These are phyloP conservation scores for Blastobotrys americana DNA, from an alignment of 805 yeast genomes.

Conservation along the genomic window DNA sequence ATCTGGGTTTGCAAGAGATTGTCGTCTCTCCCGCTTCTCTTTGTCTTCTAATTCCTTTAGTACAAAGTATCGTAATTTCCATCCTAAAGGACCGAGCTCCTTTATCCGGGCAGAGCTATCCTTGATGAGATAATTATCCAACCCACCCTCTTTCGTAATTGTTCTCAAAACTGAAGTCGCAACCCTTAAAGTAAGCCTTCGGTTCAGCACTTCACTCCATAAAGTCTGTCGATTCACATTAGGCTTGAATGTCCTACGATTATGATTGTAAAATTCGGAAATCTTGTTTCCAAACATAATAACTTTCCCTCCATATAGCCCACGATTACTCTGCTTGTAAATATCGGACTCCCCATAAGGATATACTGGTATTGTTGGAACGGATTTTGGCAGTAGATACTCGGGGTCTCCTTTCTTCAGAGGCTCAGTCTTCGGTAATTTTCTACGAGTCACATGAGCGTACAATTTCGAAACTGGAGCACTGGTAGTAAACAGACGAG, in stretches of 20 bases:
- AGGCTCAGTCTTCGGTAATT: slow-evolving; percentile 19
- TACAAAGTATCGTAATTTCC: slow-evolving; percentile 78
- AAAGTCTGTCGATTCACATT: slow-evolving; percentile 68
- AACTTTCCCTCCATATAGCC: slow-evolving; percentile 85
- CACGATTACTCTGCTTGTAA: slow-evolving; percentile 80
- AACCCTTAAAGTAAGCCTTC: slow-evolving; percentile 50
- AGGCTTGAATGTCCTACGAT: slow-evolving; percentile 69
- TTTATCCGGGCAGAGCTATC: slow-evolving; percentile 85
- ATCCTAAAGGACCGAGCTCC: slow-evolving; percentile 87
- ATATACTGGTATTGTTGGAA: slow-evolving; percentile 50
- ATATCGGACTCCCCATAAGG: slow-evolving; percentile 71
- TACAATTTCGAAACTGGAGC: slow-evolving; percentile 11
- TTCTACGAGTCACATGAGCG: slow-evolving; percentile 26
- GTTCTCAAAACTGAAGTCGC: slow-evolving; percentile 80
- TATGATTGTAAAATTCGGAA: slow-evolving; percentile 69
- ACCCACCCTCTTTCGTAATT: slow-evolving; percentile 88
- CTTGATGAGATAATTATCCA: slow-evolving; percentile 80
- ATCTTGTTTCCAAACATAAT: slow-evolving; percentile 69
- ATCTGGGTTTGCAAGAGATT: slow-evolving; percentile 34
- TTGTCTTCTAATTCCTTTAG: slow-evolving; percentile 39
- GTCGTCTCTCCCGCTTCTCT: slow-evolving; percentile 10
- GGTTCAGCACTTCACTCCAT: slow-evolving; percentile 76
- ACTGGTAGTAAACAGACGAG: slow-evolving; percentile 15
- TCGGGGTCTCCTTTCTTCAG: slow-evolving; percentile 46
- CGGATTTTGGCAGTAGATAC: slow-evolving; percentile 35